These are phyloP conservation scores for Solanum gracilifrons DNA, from an alignment of 257 asterid species.

Conservation along the genomic window DNA sequence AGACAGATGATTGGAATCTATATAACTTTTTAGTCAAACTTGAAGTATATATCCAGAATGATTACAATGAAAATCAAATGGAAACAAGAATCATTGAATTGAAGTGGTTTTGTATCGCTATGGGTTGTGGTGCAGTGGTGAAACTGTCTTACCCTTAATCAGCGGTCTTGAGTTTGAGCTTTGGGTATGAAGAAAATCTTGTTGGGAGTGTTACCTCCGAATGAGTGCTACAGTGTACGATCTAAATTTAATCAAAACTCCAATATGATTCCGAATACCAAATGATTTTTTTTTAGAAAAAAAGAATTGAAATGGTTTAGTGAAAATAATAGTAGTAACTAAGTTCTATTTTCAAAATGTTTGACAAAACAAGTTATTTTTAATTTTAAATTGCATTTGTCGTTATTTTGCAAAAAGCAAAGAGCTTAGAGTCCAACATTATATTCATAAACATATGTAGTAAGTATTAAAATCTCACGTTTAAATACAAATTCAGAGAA, in stretches of 20 bases:
- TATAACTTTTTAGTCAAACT: neutral
- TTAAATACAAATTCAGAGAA: neutral
- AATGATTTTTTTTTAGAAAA: too few species aligned
- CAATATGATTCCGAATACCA: too few species aligned
- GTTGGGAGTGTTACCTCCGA: too few species aligned
- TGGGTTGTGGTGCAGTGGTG: too few species aligned
- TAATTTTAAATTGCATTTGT: neutral
- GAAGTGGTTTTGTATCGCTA: neutral
- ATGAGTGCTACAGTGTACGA: too few species aligned
- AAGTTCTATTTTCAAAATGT: neutral
- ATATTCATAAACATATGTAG: neutral
- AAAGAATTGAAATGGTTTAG: neutral
- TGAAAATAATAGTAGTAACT: neutral
- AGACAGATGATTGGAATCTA: neutral
- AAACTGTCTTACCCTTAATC: too few species aligned
- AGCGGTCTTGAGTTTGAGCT: accelerated
- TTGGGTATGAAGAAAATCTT: too few species aligned
- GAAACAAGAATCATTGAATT: neutral
- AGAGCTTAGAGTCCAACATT: neutral
- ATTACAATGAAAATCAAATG: neutral
- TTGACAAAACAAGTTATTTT: neutral
- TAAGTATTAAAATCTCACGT: neutral
- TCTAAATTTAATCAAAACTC: too few species aligned
- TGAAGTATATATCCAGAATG: neutral
- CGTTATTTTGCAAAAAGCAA: neutral